Percentiles rank a stretch among this genome's conserved stretches.
Evolutionary conservation across 176 grass and related monocot genomes (phyloP).

Genomic region (Dactylis glomerata): DNA sequence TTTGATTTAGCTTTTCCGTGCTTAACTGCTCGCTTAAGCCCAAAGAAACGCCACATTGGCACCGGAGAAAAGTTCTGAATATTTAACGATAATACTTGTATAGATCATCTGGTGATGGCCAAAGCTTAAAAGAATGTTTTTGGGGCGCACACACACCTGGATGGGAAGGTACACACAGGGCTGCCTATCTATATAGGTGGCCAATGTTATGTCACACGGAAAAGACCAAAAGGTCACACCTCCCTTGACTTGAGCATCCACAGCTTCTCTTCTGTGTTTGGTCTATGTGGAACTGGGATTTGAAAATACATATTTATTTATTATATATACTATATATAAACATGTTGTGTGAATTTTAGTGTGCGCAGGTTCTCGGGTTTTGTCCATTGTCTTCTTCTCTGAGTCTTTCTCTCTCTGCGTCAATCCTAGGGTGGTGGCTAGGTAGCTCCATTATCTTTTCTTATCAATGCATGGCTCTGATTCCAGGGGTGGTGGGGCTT

Average conservation of each 20-base stretch:
- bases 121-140: slow-evolving; percentile 37
- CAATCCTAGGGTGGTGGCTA: slow-evolving; percentile 13
- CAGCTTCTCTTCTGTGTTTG: slow-evolving; percentile 39
- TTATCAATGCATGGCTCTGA: slow-evolving; percentile 87
- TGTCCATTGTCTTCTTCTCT: slow-evolving; percentile 65
- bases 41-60: slow-evolving; percentile 37
- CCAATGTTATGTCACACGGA: slow-evolving; percentile 65
- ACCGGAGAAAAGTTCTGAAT: not conserved
- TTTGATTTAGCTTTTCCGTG: not conserved
- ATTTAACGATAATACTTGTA: not conserved
- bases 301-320: not conserved
- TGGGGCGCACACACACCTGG: slow-evolving; percentile 36
- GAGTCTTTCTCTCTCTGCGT: slow-evolving; percentile 4
- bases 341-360: slow-evolving; percentile 21
- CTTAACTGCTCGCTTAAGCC: slow-evolving; percentile 14
- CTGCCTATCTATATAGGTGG: slow-evolving; percentile 43
- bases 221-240: slow-evolving; percentile 75
- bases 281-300: slow-evolving; percentile 46
- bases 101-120: slow-evolving; percentile 11
- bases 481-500: slow-evolving; percentile 67
- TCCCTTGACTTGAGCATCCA: slow-evolving; percentile 55
- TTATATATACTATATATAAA: not conserved
- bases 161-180: slow-evolving; percentile 22
- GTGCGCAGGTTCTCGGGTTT: slow-evolving; percentile 50
- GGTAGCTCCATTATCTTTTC: slow-evolving; percentile 51